phyloP scores from a whole-genome alignment of 805 yeast genomes.

The Hermanozyma aechmeae region DNA sequence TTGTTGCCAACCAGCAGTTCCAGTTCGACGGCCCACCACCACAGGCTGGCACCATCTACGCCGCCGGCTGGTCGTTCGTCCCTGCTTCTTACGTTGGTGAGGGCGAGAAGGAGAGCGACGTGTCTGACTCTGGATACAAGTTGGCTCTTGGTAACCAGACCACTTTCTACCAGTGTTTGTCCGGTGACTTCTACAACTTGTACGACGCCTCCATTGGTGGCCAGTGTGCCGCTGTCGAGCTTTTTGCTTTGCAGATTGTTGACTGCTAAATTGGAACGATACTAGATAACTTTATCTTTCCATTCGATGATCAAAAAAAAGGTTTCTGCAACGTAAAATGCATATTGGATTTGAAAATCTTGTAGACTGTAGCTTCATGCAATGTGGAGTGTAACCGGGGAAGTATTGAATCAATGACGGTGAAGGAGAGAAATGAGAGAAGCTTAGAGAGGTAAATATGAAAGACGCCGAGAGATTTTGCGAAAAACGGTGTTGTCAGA shows the following conservation, averaged over 20 bases:
- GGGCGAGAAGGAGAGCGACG: conserved; percentile 2
- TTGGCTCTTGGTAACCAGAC: conserved; percentile 53
- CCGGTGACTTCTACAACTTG: conserved; percentile 73
- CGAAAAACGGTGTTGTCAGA: too few relatives aligned
- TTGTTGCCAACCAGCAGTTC: conserved; percentile 5
- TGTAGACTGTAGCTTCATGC: too few relatives aligned
- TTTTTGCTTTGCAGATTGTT: conserved; percentile 50
- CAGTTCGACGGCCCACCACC: conserved; percentile 6
- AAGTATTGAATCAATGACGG: too few relatives aligned
- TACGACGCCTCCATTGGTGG: conserved; percentile 55
- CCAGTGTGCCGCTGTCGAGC: conserved; percentile 56
- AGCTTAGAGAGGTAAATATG: too few relatives aligned
- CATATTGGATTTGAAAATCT: too few relatives aligned
- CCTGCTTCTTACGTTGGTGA: conserved; percentile 2
- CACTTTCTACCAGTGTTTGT: conserved; percentile 63
- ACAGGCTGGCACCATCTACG: not conserved
- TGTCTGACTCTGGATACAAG: conserved; percentile 3
- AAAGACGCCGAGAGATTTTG: too few relatives aligned
- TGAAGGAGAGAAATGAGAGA: too few relatives aligned
- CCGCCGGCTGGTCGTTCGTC: conserved; percentile 3
- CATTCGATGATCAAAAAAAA: too few relatives aligned
- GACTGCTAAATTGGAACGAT: conserved; percentile 38
- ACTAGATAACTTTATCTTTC: too few relatives aligned
- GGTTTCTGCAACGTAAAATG: too few relatives aligned
- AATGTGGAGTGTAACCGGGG: too few relatives aligned